A percentile compares a stretch with the other conserved stretches of the same genome.
These are phyloP conservation scores for Decorospora gaudefroyi DNA, from an alignment of 2,329 filamentous ascomycete genomes.

Conservation along the genomic window DNA sequence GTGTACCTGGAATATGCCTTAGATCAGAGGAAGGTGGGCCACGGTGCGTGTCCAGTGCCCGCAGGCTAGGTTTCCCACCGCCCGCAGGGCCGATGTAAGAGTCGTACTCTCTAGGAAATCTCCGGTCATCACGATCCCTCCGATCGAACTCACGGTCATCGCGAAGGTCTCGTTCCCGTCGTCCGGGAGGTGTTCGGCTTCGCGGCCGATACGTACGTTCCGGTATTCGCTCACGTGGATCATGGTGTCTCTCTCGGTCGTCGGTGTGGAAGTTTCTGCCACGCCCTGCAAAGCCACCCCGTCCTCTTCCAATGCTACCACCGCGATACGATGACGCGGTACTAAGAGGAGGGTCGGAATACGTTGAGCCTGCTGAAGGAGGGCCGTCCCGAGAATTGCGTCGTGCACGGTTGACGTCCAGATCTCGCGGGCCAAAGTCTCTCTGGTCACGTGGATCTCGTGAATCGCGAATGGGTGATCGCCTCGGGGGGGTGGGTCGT, in stretches of 20 bases:
- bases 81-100: slow-evolving; percentile 46
- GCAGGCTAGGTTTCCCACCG: slow-evolving; percentile 35
- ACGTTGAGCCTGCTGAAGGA: slow-evolving; percentile 70
- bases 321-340: slow-evolving; percentile 58
- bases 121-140: slow-evolving; percentile 49
- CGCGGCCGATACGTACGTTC: slow-evolving; percentile 60
- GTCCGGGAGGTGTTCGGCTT: slow-evolving; percentile 65
- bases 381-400: slow-evolving; percentile 74
- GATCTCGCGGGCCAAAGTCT: slow-evolving; percentile 62
- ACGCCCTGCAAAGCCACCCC: slow-evolving; percentile 54
- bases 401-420: slow-evolving; percentile 69
- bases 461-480: slow-evolving; percentile 64
- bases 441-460: slow-evolving; percentile 67
- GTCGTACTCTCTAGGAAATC: slow-evolving; percentile 54
- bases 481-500: slow-evolving; percentile 64
- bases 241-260: slow-evolving; percentile 58
- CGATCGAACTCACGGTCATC: slow-evolving; percentile 49
- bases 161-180: slow-evolving; percentile 56
- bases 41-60: slow-evolving; percentile 40
- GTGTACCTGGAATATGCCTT: slow-evolving; percentile 41
- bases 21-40: slow-evolving; percentile 34
- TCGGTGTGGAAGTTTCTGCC: slow-evolving; percentile 55
- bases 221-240: slow-evolving; percentile 39
- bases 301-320: slow-evolving; percentile 56
- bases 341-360: slow-evolving; percentile 68